Evolutionary conservation across 2,329 filamentous ascomycete genomes (phyloP).

Genomic region (Fusarium metavorans): DNA sequence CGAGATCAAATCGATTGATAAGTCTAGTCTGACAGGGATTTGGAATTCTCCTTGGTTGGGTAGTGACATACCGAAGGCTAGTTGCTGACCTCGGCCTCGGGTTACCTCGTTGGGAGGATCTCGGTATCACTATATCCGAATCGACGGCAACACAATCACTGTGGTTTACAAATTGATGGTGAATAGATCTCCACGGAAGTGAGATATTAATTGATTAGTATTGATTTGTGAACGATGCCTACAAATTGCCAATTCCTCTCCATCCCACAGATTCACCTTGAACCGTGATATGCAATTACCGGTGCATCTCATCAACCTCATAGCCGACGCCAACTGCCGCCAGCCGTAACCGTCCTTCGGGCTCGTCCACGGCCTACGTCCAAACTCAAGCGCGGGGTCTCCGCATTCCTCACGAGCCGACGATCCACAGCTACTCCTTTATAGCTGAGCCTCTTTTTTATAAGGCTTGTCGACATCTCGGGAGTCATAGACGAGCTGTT

Average conservation of each 20-base stretch:
- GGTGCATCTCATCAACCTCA: not conserved
- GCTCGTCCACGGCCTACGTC: not conserved
- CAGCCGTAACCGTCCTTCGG: constrained; percentile 3
- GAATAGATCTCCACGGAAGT: not conserved
- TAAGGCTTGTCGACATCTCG: constrained; percentile 6
- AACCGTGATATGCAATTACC: constrained; percentile 11
- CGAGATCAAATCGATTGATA: not conserved
- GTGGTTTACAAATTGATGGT: not conserved
- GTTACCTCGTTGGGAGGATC: constrained; percentile 21
- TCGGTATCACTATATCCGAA: constrained; percentile 17
- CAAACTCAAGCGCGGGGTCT: constrained; percentile 29
- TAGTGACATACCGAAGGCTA: not conserved
- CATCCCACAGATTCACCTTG: not conserved
- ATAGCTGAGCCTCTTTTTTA: constrained; percentile 27
- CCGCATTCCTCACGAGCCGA: constrained; percentile 35
- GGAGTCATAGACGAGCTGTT: not conserved
- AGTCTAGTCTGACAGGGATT: not conserved
- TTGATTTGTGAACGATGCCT: not conserved
- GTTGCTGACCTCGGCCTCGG: constrained; percentile 17
- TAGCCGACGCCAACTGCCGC: constrained; percentile 38
- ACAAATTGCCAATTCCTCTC: not conserved
- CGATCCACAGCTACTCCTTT: constrained; percentile 7
- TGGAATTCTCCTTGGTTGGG: not conserved
- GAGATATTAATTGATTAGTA: not conserved
- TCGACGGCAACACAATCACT: not conserved